Evolutionary conservation across 306 rosid species (phyloP), one percentile per base, ranked within the genome.

Genomic region (barrel medic (Medicago truncatula)): DNA sequence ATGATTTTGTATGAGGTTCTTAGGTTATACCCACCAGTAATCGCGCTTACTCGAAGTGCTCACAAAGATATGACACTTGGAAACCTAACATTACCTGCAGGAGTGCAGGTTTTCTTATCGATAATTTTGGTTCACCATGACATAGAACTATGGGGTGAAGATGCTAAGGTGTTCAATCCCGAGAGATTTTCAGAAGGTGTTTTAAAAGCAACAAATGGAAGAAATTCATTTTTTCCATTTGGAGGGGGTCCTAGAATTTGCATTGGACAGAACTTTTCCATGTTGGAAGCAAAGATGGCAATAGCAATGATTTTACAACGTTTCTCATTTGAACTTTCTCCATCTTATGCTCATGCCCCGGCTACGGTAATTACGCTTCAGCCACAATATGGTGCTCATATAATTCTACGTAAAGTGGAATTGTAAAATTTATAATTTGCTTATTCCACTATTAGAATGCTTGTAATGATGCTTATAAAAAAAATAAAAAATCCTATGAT

Each of bases 1-100:
- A 86, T 87, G 97, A 87, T 91, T 34, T 54, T 89, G 16, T 21
- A 85, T 1, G 93, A 92, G 78, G 91, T 92, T 77, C 87, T 89
- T 0, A 87, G 97, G 49, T 39, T 89, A 23, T 88, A 89, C 38
- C 78, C 97, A 8, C 88, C 93, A 0, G 1, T 16, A 7, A 0
- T 14, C 8, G 0, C 1, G 2, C 7, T 82, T 0, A 0, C 0
- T 15, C 84, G 88, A 61, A 4, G 0, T 0, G 73, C 36, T 21
- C 7, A 28, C 3, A 73, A 72, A 44, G 79, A 76, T 18, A 39
- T 79, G 14, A 81, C 74, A 21, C 74, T 88, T 3, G 86, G 58
- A 52, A 52, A 17, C 58, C 23, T 52, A 1, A 8, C 58, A 52
- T 52, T 52, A 16, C 58, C 58, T 2, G 60, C 60, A 0, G 60